phyloP scores from a whole-genome alignment of 352 stramenopile genomes.

The Phytophthora cactorum region DNA sequence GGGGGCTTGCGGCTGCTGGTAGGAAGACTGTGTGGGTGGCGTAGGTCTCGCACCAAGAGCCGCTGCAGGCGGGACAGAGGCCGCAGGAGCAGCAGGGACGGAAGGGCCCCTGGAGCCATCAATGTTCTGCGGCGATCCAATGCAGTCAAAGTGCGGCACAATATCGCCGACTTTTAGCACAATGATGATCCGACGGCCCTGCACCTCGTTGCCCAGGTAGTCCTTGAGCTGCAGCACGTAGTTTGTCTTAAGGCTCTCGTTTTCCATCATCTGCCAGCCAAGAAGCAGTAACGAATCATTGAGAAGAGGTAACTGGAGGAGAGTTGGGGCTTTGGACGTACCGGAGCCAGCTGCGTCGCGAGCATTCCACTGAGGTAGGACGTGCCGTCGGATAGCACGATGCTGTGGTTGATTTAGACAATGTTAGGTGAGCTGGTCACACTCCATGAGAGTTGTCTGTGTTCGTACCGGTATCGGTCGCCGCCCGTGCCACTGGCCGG shows the following conservation, averaged over 20 bases:
- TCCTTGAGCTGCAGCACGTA: slow-evolving; percentile 89
- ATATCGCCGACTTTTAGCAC: slow-evolving; percentile 85
- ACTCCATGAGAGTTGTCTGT: slow-evolving; percentile 2
- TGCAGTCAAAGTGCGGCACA: slow-evolving; percentile 73
- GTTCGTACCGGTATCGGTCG: slow-evolving; percentile 71
- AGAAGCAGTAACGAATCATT: background rate
- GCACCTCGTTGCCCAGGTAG: slow-evolving; percentile 84
- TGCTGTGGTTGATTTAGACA: slow-evolving; percentile 33
- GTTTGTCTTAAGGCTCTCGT: slow-evolving; percentile 80
- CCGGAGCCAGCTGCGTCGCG: slow-evolving; percentile 77
- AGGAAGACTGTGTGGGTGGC: slow-evolving; percentile 30
- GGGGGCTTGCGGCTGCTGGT: slow-evolving; percentile 42
- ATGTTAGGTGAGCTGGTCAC: background rate
- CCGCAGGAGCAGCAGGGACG: slow-evolving; percentile 27
- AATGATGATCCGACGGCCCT: slow-evolving; percentile 86
- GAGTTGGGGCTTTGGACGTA: slow-evolving; percentile 33
- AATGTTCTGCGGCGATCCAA: slow-evolving; percentile 78
- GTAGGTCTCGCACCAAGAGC: slow-evolving; percentile 41
- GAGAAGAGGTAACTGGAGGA: background rate
- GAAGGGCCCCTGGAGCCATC: slow-evolving; percentile 62
- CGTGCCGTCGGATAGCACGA: slow-evolving; percentile 82
- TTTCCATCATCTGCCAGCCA: slow-evolving; percentile 73
- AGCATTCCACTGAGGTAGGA: slow-evolving; percentile 90
- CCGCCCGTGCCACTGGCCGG: slow-evolving; percentile 71
- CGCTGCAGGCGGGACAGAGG: slow-evolving; percentile 29